Evolutionary conservation across 345 rosid species (phyloP).

Genomic region (Eucalyptus erythrocorys): DNA sequence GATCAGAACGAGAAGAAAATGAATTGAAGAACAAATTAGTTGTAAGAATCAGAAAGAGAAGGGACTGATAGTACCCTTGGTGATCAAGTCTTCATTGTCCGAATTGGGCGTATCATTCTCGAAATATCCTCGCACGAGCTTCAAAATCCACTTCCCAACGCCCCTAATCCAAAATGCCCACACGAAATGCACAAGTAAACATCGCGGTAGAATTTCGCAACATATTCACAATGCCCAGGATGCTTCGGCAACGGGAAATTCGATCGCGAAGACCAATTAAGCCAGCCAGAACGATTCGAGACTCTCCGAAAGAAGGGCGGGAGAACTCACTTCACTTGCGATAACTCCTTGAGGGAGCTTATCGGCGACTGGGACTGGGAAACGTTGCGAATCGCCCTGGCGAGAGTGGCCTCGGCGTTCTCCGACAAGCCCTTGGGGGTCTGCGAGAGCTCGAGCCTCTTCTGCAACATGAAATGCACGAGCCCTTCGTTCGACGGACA

Average conservation of each 20-base stretch:
- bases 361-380: constrained; percentile 45
- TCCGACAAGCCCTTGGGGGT: constrained; percentile 68
- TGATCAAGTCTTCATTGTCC: constrained; percentile 35
- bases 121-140: constrained; percentile 56
- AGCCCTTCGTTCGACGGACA: constrained; percentile 57
- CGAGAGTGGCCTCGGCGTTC: constrained; percentile 41
- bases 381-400: constrained; percentile 42
- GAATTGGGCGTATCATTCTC: constrained; percentile 26
- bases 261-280: neutral
- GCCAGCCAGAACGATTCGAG: neutral
- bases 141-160: constrained; percentile 81
- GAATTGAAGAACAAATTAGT: neutral
- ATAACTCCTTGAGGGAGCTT: constrained; percentile 60
- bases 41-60: neutral
- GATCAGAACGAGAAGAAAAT: neutral
- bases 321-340: constrained; percentile 51
- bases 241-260: neutral
- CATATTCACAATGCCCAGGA: neutral
- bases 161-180: constrained; percentile 43
- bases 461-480: constrained; percentile 42
- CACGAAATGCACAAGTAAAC: neutral
- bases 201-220: neutral
- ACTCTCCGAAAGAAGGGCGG: neutral
- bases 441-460: constrained; percentile 54
- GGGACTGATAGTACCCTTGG: constrained; percentile 18